These are phyloP conservation scores for Botryobasidium botryosum DNA, from an alignment of 768 basidiomycete species.

Conservation along the genomic window DNA sequence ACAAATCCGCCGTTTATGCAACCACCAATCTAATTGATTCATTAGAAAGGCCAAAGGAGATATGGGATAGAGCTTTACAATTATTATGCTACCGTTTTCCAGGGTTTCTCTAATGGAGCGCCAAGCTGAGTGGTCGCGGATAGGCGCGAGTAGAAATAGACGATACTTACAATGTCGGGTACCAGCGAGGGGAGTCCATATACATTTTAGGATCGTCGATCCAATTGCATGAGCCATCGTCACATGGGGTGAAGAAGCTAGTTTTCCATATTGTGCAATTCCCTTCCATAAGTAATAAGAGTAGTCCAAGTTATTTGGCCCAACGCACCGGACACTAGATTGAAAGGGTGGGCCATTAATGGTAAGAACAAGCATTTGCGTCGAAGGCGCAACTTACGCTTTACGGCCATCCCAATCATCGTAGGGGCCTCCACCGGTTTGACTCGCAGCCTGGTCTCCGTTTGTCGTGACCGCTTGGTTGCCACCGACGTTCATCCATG, in stretches of 20 bases:
- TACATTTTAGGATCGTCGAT: conserved; percentile 19
- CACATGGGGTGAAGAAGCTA: conserved; percentile 47
- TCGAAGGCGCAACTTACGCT: conserved; percentile 36
- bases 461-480: conserved; percentile 9
- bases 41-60: background rate
- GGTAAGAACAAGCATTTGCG: background rate
- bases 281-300: background rate
- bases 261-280: too few relatives aligned
- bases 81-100: conserved; percentile 22
- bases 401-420: conserved; percentile 65
- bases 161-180: conserved; percentile 41
- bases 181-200: conserved; percentile 50
- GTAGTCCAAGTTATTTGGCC: background rate
- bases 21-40: conserved; percentile 17
- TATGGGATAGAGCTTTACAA: conserved; percentile 13
- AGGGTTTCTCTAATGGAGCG: conserved; percentile 16
- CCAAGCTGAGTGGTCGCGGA: background rate
- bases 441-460: background rate
- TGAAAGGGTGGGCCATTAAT: background rate
- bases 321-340: background rate
- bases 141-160: background rate
- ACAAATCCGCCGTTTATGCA: conserved; percentile 19
- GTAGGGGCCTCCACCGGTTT: conserved; percentile 36
- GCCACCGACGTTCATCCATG: conserved; percentile 12
- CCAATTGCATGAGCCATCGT: conserved; percentile 52